phyloP scores from a whole-genome alignment of 2,329 filamentous ascomycete species.

The Amauroascus verrucosus region DNA sequence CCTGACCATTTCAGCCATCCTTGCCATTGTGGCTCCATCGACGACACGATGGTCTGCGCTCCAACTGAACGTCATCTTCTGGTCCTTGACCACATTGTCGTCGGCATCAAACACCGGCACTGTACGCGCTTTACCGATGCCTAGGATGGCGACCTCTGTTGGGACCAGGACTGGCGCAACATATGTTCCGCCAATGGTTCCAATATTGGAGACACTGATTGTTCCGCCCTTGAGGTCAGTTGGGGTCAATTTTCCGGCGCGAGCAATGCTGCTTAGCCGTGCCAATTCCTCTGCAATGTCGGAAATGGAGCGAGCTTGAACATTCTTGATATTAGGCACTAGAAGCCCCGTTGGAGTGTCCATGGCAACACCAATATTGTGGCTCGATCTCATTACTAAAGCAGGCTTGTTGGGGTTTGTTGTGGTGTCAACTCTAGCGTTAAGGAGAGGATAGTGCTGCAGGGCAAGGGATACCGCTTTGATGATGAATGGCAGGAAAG shows the following conservation, averaged over 20 bases:
- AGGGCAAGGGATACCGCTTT: slow-evolving; percentile 87
- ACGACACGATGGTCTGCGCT: slow-evolving; percentile 89
- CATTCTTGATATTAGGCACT: slow-evolving; percentile 83
- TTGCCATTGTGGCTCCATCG: slow-evolving; percentile 88
- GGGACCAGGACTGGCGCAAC: slow-evolving; percentile 85
- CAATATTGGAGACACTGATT: slow-evolving; percentile 94
- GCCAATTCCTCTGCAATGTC: slow-evolving; percentile 67
- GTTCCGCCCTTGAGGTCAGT: slow-evolving; percentile 76
- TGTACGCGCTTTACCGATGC: slow-evolving; percentile 68
- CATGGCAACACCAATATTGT: slow-evolving; percentile 95
- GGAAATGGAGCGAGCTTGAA: slow-evolving; percentile 63
- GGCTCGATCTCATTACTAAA: slow-evolving; percentile 66
- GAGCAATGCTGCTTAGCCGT: slow-evolving; percentile 62
- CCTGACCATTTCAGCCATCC: slow-evolving; percentile 73
- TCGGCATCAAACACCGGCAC: slow-evolving; percentile 64
- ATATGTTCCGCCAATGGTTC: slow-evolving; percentile 86
- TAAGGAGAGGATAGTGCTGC: slow-evolving; percentile 72
- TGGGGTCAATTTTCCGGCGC: slow-evolving; percentile 61
- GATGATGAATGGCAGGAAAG: slow-evolving; percentile 87
- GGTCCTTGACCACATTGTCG: slow-evolving; percentile 57
- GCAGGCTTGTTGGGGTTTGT: slow-evolving; percentile 55
- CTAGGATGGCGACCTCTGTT: slow-evolving; percentile 82
- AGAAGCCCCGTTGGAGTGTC: slow-evolving; percentile 81
- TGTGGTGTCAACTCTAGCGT: slow-evolving; percentile 64
- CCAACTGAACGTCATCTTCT: slow-evolving; percentile 89